Percentiles rank a stretch among this genome's conserved stretches.
phyloP scores from a whole-genome alignment of 2,329 filamentous ascomycete genomes.

The Aspergillus calidoustus region DNA sequence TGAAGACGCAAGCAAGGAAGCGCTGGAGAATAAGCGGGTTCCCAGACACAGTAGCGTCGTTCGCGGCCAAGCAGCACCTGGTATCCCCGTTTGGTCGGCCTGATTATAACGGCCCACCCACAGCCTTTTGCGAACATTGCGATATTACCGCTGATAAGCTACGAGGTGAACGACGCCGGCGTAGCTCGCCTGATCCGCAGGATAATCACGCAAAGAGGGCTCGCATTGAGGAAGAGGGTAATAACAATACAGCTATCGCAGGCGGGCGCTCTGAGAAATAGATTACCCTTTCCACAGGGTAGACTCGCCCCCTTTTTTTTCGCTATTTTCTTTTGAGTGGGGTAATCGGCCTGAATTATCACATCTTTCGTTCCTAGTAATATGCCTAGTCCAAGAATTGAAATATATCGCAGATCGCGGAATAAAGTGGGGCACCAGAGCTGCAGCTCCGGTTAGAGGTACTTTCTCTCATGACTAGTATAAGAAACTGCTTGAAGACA shows the following conservation, averaged over 20 bases:
- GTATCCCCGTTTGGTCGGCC: conserved; percentile 13
- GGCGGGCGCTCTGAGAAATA: no score
- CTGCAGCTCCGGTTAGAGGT: no score
- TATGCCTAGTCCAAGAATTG: no score
- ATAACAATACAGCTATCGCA: neutral
- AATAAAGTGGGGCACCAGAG: no score
- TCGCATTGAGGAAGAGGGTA: neutral
- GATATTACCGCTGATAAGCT: neutral
- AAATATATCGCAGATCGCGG: no score
- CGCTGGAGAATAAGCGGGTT: conserved; percentile 21
- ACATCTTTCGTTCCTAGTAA: no score
- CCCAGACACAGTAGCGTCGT: conserved; percentile 13
- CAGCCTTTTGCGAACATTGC: conserved; percentile 12
- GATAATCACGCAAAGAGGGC: conserved; percentile 1
- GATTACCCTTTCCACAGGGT: no score
- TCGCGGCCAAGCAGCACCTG: conserved; percentile 10
- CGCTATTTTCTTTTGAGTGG: no score
- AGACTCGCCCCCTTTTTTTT: no score
- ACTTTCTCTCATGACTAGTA: no score
- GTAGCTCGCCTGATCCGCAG: neutral
- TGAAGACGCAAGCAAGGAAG: conserved; percentile 9
- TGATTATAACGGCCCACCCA: conserved; percentile 4
- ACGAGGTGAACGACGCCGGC: conserved; percentile 5
- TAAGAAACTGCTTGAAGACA: neutral
- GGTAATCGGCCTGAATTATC: no score